Conservation (phyloP, 306 rosid genomes). For the Sesbania bispinosa region DNA sequence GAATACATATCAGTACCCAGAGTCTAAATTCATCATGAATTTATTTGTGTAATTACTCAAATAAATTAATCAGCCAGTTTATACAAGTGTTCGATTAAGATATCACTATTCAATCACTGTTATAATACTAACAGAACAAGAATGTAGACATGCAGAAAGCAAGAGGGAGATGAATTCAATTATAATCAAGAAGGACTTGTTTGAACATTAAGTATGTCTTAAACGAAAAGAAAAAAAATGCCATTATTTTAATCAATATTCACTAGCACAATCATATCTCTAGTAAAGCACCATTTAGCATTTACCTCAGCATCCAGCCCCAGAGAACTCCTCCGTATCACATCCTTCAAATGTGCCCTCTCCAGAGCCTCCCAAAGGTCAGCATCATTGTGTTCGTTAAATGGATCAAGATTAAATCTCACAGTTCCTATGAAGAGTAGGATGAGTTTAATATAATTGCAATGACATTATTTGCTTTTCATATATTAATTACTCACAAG, state of each 20-base stretch:
- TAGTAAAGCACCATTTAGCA: neutral
- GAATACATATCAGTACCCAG: neutral
- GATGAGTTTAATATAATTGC: neutral
- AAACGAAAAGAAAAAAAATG: neutral
- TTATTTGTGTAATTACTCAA: neutral
- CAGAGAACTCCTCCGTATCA: slow-evolving; percentile 63
- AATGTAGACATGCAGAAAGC: neutral
- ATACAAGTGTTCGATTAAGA: neutral
- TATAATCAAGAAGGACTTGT: neutral
- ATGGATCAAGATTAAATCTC: slow-evolving; percentile 90
- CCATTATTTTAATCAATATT: neutral
- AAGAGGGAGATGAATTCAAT: neutral
- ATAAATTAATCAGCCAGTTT: neutral
- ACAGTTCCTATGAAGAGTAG: slow-evolving; percentile 58
- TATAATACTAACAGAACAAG: neutral
- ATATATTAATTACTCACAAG: neutral
- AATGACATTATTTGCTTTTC: slow-evolving; percentile 6
- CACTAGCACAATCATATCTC: neutral
- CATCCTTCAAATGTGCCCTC: slow-evolving; percentile 89
- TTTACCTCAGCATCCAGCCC: slow-evolving; percentile 90
- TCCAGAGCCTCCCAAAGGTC: slow-evolving; percentile 96
- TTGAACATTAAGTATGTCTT: neutral
- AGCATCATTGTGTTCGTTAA: slow-evolving; percentile 78
- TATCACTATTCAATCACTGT: neutral
- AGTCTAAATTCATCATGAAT: neutral